A percentile compares a stretch with the other conserved stretches of the same genome.
These are phyloP conservation scores for Phytophthora hybrid DNA, from an alignment of 352 stramenopile species.

Conservation along the genomic window DNA sequence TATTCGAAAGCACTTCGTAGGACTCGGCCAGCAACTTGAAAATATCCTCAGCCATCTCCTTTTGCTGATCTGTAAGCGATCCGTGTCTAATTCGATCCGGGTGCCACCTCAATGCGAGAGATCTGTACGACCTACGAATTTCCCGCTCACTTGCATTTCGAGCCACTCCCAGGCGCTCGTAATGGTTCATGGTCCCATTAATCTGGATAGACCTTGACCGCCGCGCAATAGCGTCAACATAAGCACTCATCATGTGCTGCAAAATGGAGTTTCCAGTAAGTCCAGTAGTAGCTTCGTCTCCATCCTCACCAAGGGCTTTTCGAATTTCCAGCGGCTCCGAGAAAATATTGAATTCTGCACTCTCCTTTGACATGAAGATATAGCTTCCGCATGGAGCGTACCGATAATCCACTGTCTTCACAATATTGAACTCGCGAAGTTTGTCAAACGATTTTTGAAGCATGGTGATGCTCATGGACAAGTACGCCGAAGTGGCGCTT, in stretches of 20 bases:
- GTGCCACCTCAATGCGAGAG: slow-evolving; percentile 83
- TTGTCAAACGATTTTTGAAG: slow-evolving; percentile 83
- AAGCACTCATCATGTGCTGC: slow-evolving; percentile 84
- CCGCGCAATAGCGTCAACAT: slow-evolving; percentile 73
- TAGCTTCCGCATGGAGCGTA: slow-evolving; percentile 85
- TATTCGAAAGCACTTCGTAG: slow-evolving; percentile 83
- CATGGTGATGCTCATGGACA: slow-evolving; percentile 81
- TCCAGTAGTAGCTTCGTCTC: slow-evolving; percentile 48
- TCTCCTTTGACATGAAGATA: slow-evolving; percentile 72
- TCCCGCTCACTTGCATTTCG: slow-evolving; percentile 66
- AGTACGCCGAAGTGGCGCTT: slow-evolving; percentile 70
- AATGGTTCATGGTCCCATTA: slow-evolving; percentile 86
- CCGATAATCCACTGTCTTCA: slow-evolving; percentile 70
- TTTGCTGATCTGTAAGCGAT: slow-evolving; percentile 52
- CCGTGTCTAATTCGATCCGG: slow-evolving; percentile 70
- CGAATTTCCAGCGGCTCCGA: slow-evolving; percentile 54
- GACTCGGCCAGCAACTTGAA: slow-evolving; percentile 87
- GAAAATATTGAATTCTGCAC: slow-evolving; percentile 56
- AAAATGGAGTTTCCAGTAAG: slow-evolving; percentile 80
- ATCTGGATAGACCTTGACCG: slow-evolving; percentile 81
- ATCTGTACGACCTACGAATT: slow-evolving; percentile 78
- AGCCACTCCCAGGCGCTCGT: slow-evolving; percentile 74
- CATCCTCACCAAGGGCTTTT: slow-evolving; percentile 57
- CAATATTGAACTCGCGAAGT: slow-evolving; percentile 74
- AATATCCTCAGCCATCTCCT: slow-evolving; percentile 71